These are phyloP conservation scores for Populus ilicifolia DNA, from an alignment of 345 rosid species.

Conservation along the genomic window DNA sequence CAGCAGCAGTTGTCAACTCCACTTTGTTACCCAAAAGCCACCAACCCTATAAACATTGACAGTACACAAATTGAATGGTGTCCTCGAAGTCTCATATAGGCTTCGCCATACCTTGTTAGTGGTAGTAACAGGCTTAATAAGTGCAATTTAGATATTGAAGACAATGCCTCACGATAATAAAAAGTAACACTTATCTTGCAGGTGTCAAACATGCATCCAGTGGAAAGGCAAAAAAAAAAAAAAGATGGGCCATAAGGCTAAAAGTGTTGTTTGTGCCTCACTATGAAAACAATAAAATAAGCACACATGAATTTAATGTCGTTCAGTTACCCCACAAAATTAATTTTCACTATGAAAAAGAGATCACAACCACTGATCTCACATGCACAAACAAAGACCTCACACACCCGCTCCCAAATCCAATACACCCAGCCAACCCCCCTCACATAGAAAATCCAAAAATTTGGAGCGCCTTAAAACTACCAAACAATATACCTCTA, in stretches of 20 bases:
- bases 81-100: background rate
- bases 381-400: too few species aligned
- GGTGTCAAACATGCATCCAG: background rate
- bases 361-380: too few species aligned
- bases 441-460: too few species aligned
- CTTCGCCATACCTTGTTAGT: background rate
- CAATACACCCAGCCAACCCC: too few species aligned
- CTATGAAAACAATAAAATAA: too few species aligned
- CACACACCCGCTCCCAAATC: too few species aligned
- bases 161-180: background rate
- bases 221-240: background rate
- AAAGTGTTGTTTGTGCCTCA: too few species aligned
- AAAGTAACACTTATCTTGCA: background rate
- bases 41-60: slow-evolving; percentile 61
- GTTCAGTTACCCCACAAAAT: too few species aligned
- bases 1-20: slow-evolving; percentile 54
- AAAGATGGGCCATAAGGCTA: background rate
- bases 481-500: too few species aligned
- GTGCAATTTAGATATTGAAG: background rate
- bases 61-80: slow-evolving; percentile 6
- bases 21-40: slow-evolving; percentile 84
- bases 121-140: background rate
- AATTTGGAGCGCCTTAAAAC: too few species aligned
- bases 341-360: too few species aligned
- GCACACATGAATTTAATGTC: too few species aligned